Base-by-base conservation (phyloP, 2,329 filamentous ascomycete species). In the Sclerotinia subarctica region DNA sequence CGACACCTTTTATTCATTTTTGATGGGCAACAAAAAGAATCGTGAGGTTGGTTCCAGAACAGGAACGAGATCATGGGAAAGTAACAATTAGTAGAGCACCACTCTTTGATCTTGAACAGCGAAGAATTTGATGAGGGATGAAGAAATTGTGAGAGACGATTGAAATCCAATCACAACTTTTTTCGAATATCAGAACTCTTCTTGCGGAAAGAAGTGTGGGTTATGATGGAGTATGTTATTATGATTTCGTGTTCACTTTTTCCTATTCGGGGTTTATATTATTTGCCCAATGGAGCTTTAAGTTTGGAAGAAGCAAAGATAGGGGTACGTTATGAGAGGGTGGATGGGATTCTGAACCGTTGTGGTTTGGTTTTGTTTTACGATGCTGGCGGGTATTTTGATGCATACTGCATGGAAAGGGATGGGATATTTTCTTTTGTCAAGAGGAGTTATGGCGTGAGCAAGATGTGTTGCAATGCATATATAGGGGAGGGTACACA, bases 181-280 rank as follows among this genome's bases (percentile, higher is more conserved):
- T 46, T 64, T 24, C 38, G 21, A 47, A 57, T 17, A 47, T 19
- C 26, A 65, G 15, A 24, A 47, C 7, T 47, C 26, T 19, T 46
- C 8, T 32, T 47, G 26, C 24, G 42, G 7, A 7, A 57, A 29
- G 35, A n/a, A 65, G 21, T 57, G 35, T 58, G 29, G 19, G 26
- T n/a, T 65, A 35, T 35, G 63, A 58, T 46, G 53, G 21, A 57
- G 47, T 26, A 35, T 65, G 63, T 57, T 46, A 21, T 47, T 35
- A 57, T 57, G 63, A 54, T 57, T 65, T 57, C n/a, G 38, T 51
- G 47, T 63, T 65, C n/a, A 47, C 19, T 24, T 65, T 24, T 47
- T 57, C 10, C 29, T 38, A 35, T 32, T 46, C 51, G 51, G 35
- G 19, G 7, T 19, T 24, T n/a, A 17, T 29, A 35, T 46, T 29